These are phyloP conservation scores for Aegilops bicornis DNA, from an alignment of 176 grass and related monocot genomes.

Conservation along the genomic window DNA sequence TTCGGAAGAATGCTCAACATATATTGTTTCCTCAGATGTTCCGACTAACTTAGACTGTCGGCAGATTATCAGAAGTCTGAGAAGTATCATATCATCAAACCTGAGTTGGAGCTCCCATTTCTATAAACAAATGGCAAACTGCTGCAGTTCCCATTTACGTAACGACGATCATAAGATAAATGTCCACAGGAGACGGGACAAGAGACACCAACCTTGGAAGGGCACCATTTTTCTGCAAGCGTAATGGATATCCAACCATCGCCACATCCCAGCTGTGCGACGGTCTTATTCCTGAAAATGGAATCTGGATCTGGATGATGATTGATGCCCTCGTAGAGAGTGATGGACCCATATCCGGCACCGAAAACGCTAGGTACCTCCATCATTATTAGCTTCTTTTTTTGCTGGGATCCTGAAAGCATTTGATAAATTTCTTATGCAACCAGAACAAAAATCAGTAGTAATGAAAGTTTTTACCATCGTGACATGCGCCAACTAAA, in stretches of 20 bases:
- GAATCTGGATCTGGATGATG: constrained; percentile 60
- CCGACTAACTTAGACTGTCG: not conserved
- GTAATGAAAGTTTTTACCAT: not conserved
- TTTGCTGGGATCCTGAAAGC: constrained; percentile 67
- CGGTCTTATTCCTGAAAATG: constrained; percentile 79
- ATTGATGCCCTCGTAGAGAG: constrained; percentile 97
- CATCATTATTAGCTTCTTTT: constrained; percentile 91
- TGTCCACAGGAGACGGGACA: not conserved
- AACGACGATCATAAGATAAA: not conserved
- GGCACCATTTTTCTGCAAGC: constrained; percentile 85
- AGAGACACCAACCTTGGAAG: constrained; percentile 60
- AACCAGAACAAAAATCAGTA: not conserved
- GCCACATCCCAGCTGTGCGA: constrained; percentile 83
- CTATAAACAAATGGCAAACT: not conserved
- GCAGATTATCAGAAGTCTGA: not conserved
- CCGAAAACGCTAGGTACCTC: constrained; percentile 98
- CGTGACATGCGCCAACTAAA: not conserved
- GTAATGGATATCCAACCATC: constrained; percentile 99
- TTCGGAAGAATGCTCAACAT: not conserved
- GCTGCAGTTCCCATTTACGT: not conserved
- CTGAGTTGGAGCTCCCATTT: not conserved
- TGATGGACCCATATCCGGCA: constrained; percentile 97
- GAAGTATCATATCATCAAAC: not conserved
- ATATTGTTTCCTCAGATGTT: not conserved
- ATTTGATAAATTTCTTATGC: constrained; percentile 24